A percentile compares a stretch with the other conserved stretches of the same genome.
phyloP scores from a whole-genome alignment of 169 alveolate species.

The Eimeria maxima region DNA sequence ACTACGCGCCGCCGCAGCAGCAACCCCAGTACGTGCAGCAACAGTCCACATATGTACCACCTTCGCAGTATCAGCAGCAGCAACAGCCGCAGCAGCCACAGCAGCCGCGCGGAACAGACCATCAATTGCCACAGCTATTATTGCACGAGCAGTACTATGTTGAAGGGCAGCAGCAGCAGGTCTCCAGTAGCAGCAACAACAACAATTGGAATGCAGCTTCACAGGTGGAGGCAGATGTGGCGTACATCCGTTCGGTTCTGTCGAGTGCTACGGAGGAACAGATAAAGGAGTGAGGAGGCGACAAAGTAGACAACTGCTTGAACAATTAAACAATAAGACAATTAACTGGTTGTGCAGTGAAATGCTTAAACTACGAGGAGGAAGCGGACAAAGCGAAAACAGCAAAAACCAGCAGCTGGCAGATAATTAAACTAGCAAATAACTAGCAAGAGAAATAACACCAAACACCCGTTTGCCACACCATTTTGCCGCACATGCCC shows the following conservation, averaged over 20 bases:
- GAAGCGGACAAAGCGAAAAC: no score
- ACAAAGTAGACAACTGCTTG: no score
- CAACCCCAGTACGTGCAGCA: background rate
- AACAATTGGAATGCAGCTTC: background rate
- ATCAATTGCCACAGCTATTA: background rate
- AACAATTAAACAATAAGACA: no score
- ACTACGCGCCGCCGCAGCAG: no score
- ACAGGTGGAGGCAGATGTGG: background rate
- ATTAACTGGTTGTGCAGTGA: no score
- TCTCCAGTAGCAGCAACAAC: conserved; percentile 41
- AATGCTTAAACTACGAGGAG: no score
- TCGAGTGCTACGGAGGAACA: background rate
- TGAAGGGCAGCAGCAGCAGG: background rate
- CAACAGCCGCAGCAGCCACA: conserved; percentile 18
- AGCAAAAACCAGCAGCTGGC: no score
- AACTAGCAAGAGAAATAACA: no score
- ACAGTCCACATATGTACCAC: background rate
- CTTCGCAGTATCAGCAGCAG: conserved; percentile 19
- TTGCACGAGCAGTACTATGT: background rate
- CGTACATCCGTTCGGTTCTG: background rate
- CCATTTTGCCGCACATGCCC: background rate
- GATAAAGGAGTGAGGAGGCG: background rate
- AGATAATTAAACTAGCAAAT: no score
- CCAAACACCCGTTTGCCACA: no score
- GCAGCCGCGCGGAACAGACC: background rate